A percentile compares a stretch with the other conserved stretches of the same genome.
These are phyloP conservation scores for Cystobasidiaceae sp. DNA, from an alignment of 1,284 basidiomycete species.

Conservation along the genomic window DNA sequence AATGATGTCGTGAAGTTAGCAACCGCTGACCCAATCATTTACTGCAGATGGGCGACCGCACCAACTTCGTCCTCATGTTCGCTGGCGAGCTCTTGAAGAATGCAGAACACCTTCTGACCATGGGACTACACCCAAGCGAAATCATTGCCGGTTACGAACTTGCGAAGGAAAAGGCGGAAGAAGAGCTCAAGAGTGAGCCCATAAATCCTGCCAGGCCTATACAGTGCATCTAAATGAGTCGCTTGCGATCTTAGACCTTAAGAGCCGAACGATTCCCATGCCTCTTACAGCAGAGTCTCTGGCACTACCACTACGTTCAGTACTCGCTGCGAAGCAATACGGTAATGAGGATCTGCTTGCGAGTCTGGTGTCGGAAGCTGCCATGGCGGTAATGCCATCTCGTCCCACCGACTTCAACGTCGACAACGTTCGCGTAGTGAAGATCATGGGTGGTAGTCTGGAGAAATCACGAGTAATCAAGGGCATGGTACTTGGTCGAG, in stretches of 20 bases:
- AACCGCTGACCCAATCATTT: too few species aligned
- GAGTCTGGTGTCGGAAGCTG: slow-evolving; percentile 84
- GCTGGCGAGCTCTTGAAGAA: slow-evolving; percentile 94
- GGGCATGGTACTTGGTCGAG: slow-evolving; percentile 96
- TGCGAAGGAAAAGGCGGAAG: slow-evolving; percentile 73
- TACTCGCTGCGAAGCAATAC: slow-evolving; percentile 96
- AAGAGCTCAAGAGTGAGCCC: slow-evolving; percentile 81
- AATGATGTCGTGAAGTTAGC: too few species aligned
- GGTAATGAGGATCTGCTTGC: slow-evolving; percentile 82
- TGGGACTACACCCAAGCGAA: slow-evolving; percentile 90
- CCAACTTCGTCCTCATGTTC: slow-evolving; percentile 90
- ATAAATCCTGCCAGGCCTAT: too few species aligned
- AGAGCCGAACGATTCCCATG: slow-evolving; percentile 57
- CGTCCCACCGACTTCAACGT: slow-evolving; percentile 68
- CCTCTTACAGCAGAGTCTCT: slow-evolving; percentile 76
- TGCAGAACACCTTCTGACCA: slow-evolving; percentile 83
- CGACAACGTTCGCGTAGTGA: slow-evolving; percentile 96
- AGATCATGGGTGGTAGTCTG: slow-evolving; percentile 92
- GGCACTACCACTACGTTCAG: slow-evolving; percentile 73
- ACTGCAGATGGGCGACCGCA: slow-evolving; percentile 95
- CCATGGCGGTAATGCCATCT: slow-evolving; percentile 67
- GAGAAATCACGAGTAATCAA: slow-evolving; percentile 78
- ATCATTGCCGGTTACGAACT: slow-evolving; percentile 93
- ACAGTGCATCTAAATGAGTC: neutral
- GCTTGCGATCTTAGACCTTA: slow-evolving; percentile 41